Conservation (phyloP, 805 yeast genomes). For the Metschnikowia vanudenii region DNA sequence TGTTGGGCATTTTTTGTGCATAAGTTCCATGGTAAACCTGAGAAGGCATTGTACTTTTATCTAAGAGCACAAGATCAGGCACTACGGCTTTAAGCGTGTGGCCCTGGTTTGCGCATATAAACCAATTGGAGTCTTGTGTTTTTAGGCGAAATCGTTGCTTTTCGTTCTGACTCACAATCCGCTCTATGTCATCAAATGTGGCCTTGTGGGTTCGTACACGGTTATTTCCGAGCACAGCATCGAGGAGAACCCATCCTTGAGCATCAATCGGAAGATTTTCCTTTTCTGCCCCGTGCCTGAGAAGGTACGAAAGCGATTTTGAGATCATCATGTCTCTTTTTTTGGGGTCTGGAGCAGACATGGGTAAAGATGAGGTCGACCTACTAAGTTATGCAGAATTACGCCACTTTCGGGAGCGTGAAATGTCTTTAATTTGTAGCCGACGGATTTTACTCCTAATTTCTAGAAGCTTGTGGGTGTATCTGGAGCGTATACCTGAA, state of each 20-base stretch:
- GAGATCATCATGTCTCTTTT: slow-evolving; percentile 58
- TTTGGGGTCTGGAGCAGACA: slow-evolving; percentile 16
- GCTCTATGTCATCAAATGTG: slow-evolving; percentile 54
- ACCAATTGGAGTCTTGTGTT: slow-evolving; percentile 23
- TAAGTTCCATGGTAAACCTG: slow-evolving; percentile 81
- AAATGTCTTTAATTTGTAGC: no score
- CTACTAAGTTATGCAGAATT: not conserved
- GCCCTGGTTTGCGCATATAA: slow-evolving; percentile 90
- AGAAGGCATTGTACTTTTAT: slow-evolving; percentile 45
- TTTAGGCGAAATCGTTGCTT: slow-evolving; percentile 68
- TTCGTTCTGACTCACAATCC: slow-evolving; percentile 62
- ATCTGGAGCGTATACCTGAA: no score
- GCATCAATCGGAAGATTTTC: slow-evolving; percentile 63
- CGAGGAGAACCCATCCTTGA: slow-evolving; percentile 63
- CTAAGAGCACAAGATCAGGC: slow-evolving; percentile 41
- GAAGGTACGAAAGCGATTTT: slow-evolving; percentile 68
- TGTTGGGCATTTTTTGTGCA: slow-evolving; percentile 43
- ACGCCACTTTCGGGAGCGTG: no score
- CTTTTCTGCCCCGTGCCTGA: slow-evolving; percentile 81
- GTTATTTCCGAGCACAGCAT: slow-evolving; percentile 53
- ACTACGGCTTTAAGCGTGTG: slow-evolving; percentile 61
- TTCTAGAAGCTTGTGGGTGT: no score
- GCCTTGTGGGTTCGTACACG: slow-evolving; percentile 56
- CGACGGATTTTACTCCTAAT: no score
- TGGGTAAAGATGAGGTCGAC: not conserved